These are phyloP conservation scores for Chlorella vulgaris DNA, from an alignment of 139 green algal genomes.

Conservation along the genomic window DNA sequence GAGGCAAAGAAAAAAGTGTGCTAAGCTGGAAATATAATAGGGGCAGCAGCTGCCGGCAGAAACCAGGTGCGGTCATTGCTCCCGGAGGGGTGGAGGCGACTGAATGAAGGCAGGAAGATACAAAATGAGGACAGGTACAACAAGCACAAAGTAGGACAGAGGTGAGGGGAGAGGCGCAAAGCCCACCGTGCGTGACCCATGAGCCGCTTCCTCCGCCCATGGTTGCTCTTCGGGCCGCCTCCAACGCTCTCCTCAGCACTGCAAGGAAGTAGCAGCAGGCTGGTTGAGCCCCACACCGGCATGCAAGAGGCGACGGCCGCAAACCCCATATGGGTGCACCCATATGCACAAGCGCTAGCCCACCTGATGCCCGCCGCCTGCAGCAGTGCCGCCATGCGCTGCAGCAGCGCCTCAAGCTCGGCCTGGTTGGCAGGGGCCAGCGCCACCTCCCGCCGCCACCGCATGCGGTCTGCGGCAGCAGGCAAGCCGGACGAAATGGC, in stretches of 20 bases:
- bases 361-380: slow-evolving; percentile 37
- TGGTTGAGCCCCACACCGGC: not conserved
- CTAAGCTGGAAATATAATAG: not conserved
- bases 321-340: not conserved
- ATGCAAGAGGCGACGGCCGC: too few species aligned
- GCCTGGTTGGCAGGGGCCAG: slow-evolving; percentile 10
- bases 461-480: not conserved
- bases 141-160: not conserved
- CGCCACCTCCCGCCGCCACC: slow-evolving; percentile 14
- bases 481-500: not conserved
- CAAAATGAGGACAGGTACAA: not conserved
- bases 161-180: not conserved
- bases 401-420: slow-evolving; percentile 39
- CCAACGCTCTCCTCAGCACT: slow-evolving; percentile 34
- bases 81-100: not conserved
- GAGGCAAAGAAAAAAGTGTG: not conserved
- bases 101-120: too few species aligned
- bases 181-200: slow-evolving; percentile 31
- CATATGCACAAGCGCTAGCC: too few species aligned
- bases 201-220: slow-evolving; percentile 27
- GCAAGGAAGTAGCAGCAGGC: not conserved
- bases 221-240: slow-evolving; percentile 35
- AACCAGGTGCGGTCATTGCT: not conserved
- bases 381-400: slow-evolving; percentile 13
- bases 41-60: not conserved